A percentile compares a stretch with the other conserved stretches of the same genome.
These are phyloP conservation scores for Vicia sativa DNA, from an alignment of 306 rosid genomes.

Conservation along the genomic window DNA sequence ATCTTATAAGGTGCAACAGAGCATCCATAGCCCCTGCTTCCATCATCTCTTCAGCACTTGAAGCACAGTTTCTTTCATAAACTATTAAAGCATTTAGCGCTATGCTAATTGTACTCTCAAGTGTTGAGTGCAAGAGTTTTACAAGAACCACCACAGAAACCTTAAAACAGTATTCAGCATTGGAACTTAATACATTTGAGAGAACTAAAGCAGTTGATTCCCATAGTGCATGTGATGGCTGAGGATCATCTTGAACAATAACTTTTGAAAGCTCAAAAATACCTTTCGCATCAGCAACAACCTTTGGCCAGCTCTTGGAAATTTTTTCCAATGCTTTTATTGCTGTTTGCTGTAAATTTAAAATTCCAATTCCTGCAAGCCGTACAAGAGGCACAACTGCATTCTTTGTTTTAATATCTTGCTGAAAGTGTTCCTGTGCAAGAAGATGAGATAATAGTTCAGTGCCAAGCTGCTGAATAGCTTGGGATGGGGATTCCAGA, in stretches of 20 bases:
- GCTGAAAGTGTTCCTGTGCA: constrained; percentile 95
- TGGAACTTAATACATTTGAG: constrained; percentile 74
- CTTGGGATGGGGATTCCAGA: constrained; percentile 91
- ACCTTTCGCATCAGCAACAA: constrained; percentile 97
- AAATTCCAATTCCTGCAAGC: constrained; percentile 97
- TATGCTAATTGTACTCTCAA: constrained; percentile 70
- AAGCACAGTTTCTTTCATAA: constrained; percentile 76
- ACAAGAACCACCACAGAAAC: constrained; percentile 97
- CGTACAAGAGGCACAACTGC: constrained; percentile 97
- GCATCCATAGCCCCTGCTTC: constrained; percentile 91
- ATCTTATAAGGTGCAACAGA: constrained; percentile 81
- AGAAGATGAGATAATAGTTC: constrained; percentile 94
- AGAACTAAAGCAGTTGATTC: constrained; percentile 96
- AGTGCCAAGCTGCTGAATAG: constrained; percentile 98
- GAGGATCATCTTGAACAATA: constrained; percentile 96
- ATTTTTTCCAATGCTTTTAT: constrained; percentile 87
- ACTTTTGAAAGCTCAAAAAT: constrained; percentile 93
- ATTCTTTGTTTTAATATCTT: constrained; percentile 89
- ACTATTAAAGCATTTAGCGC: constrained; percentile 79
- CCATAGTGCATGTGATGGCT: constrained; percentile 88
- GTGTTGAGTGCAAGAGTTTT: constrained; percentile 82
- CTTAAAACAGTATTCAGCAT: constrained; percentile 80
- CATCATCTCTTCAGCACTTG: constrained; percentile 87
- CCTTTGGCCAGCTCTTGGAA: constrained; percentile 92
- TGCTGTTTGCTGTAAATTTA: constrained; percentile 93